phyloP scores from a whole-genome alignment of 495 filamentous ascomycete genomes.

The Penicillium angulare region DNA sequence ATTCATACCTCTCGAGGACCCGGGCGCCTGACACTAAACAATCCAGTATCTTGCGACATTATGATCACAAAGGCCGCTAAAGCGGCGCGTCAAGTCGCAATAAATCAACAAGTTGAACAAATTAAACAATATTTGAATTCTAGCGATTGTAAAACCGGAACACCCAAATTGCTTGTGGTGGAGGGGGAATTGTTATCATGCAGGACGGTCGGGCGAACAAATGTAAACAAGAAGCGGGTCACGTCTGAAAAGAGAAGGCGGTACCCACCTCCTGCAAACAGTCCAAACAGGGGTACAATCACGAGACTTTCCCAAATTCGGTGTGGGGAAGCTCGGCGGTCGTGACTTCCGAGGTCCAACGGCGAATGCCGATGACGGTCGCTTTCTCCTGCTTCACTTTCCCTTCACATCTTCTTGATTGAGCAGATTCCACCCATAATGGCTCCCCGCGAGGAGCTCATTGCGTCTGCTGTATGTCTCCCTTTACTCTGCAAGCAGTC shows the following conservation, averaged over 20 bases:
- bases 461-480: constrained; percentile 67
- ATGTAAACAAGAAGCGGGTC: constrained; percentile 30
- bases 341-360: constrained; percentile 44
- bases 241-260: background rate
- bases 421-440: constrained; percentile 45
- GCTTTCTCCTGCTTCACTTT: constrained; percentile 15
- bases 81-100: constrained; percentile 19
- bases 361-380: constrained; percentile 27
- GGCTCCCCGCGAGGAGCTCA: constrained; percentile 77
- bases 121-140: background rate
- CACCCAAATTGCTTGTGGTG: constrained; percentile 8
- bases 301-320: constrained; percentile 29
- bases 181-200: constrained; percentile 19
- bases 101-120: background rate
- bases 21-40: constrained; percentile 68
- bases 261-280: background rate
- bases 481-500: background rate
- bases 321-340: constrained; percentile 40
- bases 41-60: constrained; percentile 75
- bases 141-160: constrained; percentile 8
- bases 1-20: constrained; percentile 60
- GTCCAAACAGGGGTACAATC: constrained; percentile 25
- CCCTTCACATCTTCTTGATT: constrained; percentile 10
- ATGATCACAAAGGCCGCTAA: constrained; percentile 35
- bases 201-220: constrained; percentile 11